Conservation (phyloP, 2,329 filamentous ascomycete species). For the Tympanopsis confertula region DNA sequence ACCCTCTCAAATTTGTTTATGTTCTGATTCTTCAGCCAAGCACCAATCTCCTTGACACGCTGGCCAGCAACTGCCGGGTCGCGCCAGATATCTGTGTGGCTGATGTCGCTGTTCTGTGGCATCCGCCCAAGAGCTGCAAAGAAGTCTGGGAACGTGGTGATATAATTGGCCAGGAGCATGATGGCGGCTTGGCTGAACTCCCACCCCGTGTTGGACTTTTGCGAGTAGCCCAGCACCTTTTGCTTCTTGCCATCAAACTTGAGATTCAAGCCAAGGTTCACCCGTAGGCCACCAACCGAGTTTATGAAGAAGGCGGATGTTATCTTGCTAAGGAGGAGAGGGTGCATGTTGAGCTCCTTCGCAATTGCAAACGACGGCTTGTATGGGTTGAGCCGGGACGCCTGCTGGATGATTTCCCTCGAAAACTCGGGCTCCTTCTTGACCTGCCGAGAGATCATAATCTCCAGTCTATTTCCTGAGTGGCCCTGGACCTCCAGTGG, state of each 20-base stretch:
- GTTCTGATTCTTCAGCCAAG: constrained; percentile 85
- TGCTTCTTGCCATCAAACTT: constrained; percentile 94
- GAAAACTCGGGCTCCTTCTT: constrained; percentile 73
- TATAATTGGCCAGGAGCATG: constrained; percentile 72
- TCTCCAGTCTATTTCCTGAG: constrained; percentile 61
- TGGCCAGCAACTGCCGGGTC: constrained; percentile 57
- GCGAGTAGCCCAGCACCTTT: constrained; percentile 91
- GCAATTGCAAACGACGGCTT: constrained; percentile 82
- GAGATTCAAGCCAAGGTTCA: constrained; percentile 87
- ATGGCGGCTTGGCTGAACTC: constrained; percentile 85
- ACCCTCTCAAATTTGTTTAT: constrained; percentile 88
- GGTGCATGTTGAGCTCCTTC: constrained; percentile 67
- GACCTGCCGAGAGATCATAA: constrained; percentile 64
- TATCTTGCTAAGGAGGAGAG: constrained; percentile 84
- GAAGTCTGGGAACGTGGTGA: constrained; percentile 89
- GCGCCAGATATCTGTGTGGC: constrained; percentile 77
- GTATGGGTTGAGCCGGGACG: constrained; percentile 64
- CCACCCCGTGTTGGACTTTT: constrained; percentile 78
- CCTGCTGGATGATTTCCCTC: constrained; percentile 56
- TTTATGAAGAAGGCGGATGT: constrained; percentile 85
- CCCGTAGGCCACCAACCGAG: constrained; percentile 63
- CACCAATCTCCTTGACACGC: constrained; percentile 84
- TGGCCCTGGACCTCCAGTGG: constrained; percentile 76
- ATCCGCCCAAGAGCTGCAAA: constrained; percentile 79
- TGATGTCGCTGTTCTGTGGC: constrained; percentile 72